Conservation (phyloP, 1,139 yeast genomes). For the Sporopachydermia cereana region DNA sequence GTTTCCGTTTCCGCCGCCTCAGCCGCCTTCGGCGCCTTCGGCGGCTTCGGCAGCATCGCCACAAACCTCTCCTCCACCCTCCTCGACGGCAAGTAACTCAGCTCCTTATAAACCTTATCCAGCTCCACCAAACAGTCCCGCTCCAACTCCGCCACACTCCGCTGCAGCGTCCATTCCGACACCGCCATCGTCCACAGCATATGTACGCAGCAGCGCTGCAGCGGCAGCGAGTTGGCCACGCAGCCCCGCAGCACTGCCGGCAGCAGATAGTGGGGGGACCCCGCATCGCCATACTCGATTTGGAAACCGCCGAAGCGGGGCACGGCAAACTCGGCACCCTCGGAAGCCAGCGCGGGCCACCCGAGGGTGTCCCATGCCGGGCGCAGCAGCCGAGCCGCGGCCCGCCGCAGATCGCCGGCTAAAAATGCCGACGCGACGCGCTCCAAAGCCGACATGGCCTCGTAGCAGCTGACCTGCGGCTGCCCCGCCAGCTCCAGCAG, state of each 20-base stretch:
- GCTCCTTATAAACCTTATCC: constrained; percentile 51
- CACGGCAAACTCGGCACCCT: constrained; percentile 48
- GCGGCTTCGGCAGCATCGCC: background rate
- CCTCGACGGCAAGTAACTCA: constrained; percentile 28
- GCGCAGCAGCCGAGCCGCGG: constrained; percentile 44
- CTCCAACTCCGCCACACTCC: constrained; percentile 48
- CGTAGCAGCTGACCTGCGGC: constrained; percentile 11
- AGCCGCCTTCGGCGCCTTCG: background rate
- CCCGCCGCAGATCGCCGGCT: constrained; percentile 51
- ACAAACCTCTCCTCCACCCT: background rate
- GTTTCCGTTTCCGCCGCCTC: too few relatives aligned
- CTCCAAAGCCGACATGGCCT: constrained; percentile 54
- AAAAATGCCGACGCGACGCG: constrained; percentile 58
- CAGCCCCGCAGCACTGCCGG: background rate
- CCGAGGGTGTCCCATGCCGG: constrained; percentile 70
- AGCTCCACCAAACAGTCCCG: constrained; percentile 51
- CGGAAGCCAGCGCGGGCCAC: constrained; percentile 52
- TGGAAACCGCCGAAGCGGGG: constrained; percentile 63
- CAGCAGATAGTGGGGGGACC: background rate
- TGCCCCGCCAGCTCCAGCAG: constrained; percentile 25
- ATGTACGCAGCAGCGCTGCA: constrained; percentile 42
- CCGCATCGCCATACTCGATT: constrained; percentile 33
- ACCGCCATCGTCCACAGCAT: constrained; percentile 64
- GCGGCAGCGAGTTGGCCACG: background rate
- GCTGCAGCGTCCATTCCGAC: constrained; percentile 52